Evolutionary conservation across 2,329 filamentous ascomycete genomes (phyloP).

Genomic region (Sporothrix sp.): DNA sequence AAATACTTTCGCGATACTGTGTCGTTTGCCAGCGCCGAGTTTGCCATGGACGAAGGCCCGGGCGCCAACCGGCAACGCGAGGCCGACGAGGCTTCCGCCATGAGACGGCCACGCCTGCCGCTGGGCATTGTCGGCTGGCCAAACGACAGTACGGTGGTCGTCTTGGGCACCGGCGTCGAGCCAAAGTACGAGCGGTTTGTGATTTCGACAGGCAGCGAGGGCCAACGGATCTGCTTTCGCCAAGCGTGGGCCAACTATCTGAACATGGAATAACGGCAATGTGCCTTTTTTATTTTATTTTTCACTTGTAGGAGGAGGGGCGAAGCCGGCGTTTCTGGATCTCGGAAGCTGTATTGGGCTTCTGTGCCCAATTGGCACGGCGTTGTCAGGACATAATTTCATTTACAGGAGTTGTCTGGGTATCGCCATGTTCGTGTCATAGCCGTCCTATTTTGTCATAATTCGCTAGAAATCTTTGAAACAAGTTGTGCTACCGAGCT

Average conservation of each 20-base stretch:
- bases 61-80: conserved; percentile 24
- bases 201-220: conserved; percentile 57
- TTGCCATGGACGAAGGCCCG: conserved; percentile 63
- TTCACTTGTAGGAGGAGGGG: too few relatives aligned
- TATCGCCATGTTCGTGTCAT: too few relatives aligned
- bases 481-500: neutral
- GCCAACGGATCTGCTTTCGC: conserved; percentile 54
- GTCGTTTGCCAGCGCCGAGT: conserved; percentile 70
- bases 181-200: conserved; percentile 83
- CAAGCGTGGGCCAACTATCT: conserved; percentile 80
- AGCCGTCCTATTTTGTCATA: too few relatives aligned
- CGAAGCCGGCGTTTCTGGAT: too few relatives aligned
- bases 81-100: conserved; percentile 31
- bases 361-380: too few relatives aligned
- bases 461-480: too few relatives aligned
- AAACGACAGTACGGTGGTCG: conserved; percentile 60
- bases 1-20: conserved; percentile 83
- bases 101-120: conserved; percentile 49
- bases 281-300: neutral
- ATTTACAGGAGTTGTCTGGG: too few relatives aligned
- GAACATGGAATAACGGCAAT: conserved; percentile 12
- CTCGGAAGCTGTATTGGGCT: too few relatives aligned
- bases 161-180: conserved; percentile 70
- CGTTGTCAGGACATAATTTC: too few relatives aligned
- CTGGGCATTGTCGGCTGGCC: conserved; percentile 86